Percentiles rank a stretch among this genome's conserved stretches.
phyloP scores from a whole-genome alignment of 2,329 filamentous ascomycete genomes.

The Aaosphaeria arxii region DNA sequence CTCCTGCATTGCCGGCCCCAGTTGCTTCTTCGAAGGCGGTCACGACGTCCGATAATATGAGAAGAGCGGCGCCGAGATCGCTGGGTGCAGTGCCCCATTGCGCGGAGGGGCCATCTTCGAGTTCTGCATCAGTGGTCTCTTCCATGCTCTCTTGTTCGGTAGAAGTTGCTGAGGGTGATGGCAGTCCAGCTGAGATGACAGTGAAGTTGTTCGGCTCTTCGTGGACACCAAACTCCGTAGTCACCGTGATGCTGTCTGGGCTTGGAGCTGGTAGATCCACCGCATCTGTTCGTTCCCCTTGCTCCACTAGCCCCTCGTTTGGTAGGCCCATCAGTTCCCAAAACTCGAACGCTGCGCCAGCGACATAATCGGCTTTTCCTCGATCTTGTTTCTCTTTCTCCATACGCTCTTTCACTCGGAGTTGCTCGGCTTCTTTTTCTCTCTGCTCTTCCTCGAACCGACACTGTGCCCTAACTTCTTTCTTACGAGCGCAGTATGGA shows the following conservation, averaged over 20 bases:
- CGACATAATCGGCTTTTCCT: constrained; percentile 32
- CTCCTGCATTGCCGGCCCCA: constrained; percentile 1
- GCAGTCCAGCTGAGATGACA: constrained; percentile 22
- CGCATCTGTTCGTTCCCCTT: constrained; percentile 2
- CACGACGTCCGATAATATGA: too few species aligned
- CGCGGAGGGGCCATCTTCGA: background rate
- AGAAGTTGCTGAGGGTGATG: constrained; percentile 1
- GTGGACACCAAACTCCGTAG: constrained; percentile 31
- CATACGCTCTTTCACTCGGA: constrained; percentile 22
- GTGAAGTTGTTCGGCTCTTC: constrained; percentile 29
- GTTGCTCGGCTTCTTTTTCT: constrained; percentile 28
- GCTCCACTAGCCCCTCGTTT: background rate
- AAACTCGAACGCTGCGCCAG: constrained; percentile 34
- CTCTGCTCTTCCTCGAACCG: constrained; percentile 32
- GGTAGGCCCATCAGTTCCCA: constrained; percentile 23
- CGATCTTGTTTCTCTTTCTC: constrained; percentile 32
- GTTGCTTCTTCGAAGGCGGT: background rate
- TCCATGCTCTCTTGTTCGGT: too few species aligned
- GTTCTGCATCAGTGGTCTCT: too few species aligned
- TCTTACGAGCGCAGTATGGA: constrained; percentile 33
- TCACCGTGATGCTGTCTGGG: constrained; percentile 33
- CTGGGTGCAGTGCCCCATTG: too few species aligned
- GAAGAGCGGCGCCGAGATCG: too few species aligned
- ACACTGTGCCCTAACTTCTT: constrained; percentile 32
- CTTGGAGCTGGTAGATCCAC: constrained; percentile 19